Evolutionary conservation across 2,329 filamentous ascomycete genomes (phyloP).

Genomic region (Rhynchosporium graminicola): DNA sequence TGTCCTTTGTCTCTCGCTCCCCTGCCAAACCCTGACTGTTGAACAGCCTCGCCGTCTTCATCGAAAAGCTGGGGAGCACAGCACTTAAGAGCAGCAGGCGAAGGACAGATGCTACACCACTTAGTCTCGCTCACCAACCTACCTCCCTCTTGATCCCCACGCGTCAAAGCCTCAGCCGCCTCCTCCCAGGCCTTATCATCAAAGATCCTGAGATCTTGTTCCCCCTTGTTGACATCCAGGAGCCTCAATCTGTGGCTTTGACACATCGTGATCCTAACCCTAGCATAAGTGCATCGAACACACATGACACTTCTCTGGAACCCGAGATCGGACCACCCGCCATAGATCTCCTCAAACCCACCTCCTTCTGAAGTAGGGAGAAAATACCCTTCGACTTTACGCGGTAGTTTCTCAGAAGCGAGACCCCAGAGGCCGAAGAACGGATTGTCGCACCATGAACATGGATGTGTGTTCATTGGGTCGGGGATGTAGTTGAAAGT

Average conservation of each 20-base stretch:
- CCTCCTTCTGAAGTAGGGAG: background rate
- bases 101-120: conserved; percentile 36
- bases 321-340: conserved; percentile 25
- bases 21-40: background rate
- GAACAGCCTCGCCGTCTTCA: background rate
- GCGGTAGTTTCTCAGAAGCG: conserved; percentile 13
- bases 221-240: conserved; percentile 11
- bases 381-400: conserved; percentile 29
- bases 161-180: background rate
- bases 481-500: conserved; percentile 34
- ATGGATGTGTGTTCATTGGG: conserved; percentile 20
- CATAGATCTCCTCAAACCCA: conserved; percentile 33
- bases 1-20: background rate
- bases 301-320: conserved; percentile 34
- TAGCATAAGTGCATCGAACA: conserved; percentile 29
- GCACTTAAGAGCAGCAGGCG: conserved; percentile 26
- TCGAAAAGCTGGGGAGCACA: conserved; percentile 12
- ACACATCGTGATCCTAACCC: conserved; percentile 31
- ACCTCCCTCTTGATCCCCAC: conserved; percentile 14
- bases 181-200: conserved; percentile 15
- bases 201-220: conserved; percentile 22
- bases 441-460: conserved; percentile 31
- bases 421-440: conserved; percentile 37
- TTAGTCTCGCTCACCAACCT: conserved; percentile 24
- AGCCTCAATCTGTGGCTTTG: conserved; percentile 20